Evolutionary conservation across 352 stramenopile genomes (phyloP).

Genomic region (Pythium utonaiense): DNA sequence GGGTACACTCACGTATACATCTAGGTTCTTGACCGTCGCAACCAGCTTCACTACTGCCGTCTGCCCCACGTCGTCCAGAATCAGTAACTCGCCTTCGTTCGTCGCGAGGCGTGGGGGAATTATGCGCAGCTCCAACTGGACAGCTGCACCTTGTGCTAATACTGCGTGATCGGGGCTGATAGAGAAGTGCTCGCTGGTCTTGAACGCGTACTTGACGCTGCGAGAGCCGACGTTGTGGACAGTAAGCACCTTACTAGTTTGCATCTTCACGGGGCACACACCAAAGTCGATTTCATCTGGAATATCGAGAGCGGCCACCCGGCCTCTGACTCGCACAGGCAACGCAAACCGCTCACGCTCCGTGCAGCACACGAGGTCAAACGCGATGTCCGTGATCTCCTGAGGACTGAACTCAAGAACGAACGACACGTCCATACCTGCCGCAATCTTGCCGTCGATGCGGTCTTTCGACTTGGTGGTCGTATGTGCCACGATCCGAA

Average conservation of each 20-base stretch:
- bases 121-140: slow-evolving; percentile 82
- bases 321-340: slow-evolving; percentile 82
- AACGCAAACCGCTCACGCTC: slow-evolving; percentile 94
- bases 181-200: slow-evolving; percentile 49
- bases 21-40: slow-evolving; percentile 80
- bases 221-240: slow-evolving; percentile 89
- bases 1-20: slow-evolving; percentile 88
- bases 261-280: slow-evolving; percentile 83
- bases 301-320: slow-evolving; percentile 84
- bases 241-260: slow-evolving; percentile 71
- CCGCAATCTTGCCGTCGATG: slow-evolving; percentile 81
- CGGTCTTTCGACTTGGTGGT: slow-evolving; percentile 23
- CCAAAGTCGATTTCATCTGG: slow-evolving; percentile 89
- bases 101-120: slow-evolving; percentile 30
- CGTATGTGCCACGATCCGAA: slow-evolving; percentile 52
- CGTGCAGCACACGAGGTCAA: slow-evolving; percentile 92
- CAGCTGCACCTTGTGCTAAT: slow-evolving; percentile 55
- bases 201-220: slow-evolving; percentile 73
- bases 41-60: slow-evolving; percentile 63
- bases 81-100: slow-evolving; percentile 71
- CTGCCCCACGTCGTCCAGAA: slow-evolving; percentile 82
- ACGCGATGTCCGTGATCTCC: slow-evolving; percentile 83
- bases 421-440: slow-evolving; percentile 93
- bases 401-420: slow-evolving; percentile 89
- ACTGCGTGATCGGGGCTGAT: slow-evolving; percentile 59